Conservation (phyloP, 208 protist species). For the Acanthamoeba sp. region DNA sequence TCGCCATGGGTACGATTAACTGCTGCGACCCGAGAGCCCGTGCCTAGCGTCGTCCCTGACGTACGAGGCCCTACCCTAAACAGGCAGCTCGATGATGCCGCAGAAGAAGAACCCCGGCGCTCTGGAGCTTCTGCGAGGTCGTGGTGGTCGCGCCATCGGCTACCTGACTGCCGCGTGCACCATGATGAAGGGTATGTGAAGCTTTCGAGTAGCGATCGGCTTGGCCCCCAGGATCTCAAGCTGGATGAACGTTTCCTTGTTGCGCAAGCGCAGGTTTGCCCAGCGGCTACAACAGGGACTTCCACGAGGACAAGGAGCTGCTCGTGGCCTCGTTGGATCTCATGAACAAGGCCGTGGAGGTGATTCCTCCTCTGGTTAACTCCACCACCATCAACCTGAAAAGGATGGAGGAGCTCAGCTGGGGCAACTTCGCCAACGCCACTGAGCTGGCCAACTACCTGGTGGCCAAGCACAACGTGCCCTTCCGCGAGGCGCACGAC, state of each 20-base stretch:
- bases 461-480: constrained; percentile 54
- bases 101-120: constrained; percentile 93
- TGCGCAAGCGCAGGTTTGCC: background rate
- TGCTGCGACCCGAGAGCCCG: too few relatives aligned
- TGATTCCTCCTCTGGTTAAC: constrained; percentile 40
- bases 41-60: too few relatives aligned
- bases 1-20: constrained; percentile 79
- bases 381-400: constrained; percentile 52
- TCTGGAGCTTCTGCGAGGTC: constrained; percentile 90
- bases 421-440: constrained; percentile 55
- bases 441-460: constrained; percentile 70
- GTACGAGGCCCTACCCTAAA: background rate
- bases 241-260: background rate
- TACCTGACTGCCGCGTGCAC: constrained; percentile 78
- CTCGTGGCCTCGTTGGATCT: constrained; percentile 22
- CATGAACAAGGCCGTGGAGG: constrained; percentile 27
- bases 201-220: too few relatives aligned
- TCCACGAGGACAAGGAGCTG: constrained; percentile 65
- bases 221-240: background rate
- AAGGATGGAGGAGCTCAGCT: constrained; percentile 45
- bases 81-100: constrained; percentile 90
- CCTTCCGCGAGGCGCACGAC: constrained; percentile 62
- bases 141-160: constrained; percentile 82
- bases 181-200: constrained; percentile 87
- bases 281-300: constrained; percentile 55